phyloP scores from a whole-genome alignment of 176 grass and related monocot species.

The Coix lacrymajobi region DNA sequence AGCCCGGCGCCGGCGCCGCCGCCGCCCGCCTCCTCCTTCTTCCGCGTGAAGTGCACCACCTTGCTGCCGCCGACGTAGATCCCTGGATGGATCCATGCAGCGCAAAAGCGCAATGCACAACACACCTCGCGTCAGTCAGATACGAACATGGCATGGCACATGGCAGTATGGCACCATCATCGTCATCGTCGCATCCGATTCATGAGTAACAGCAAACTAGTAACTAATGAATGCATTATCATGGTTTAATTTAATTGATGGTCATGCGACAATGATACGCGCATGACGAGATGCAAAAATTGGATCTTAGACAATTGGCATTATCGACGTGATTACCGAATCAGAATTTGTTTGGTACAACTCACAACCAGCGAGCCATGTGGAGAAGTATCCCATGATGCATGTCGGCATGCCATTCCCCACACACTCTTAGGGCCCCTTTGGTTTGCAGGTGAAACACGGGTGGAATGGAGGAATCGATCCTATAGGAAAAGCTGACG shows the following conservation, averaged over 20 bases:
- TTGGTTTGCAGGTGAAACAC: no score
- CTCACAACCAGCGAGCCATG: no score
- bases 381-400: background rate
- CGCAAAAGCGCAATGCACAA: no score
- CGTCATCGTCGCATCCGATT: background rate
- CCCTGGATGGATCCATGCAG: constrained; percentile 13
- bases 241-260: background rate
- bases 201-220: background rate
- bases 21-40: constrained; percentile 44
- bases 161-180: background rate
- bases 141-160: background rate
- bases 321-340: background rate
- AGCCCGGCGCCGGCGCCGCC: constrained; percentile 13
- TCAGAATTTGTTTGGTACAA: no score
- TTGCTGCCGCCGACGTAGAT: constrained; percentile 77
- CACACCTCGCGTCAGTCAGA: background rate
- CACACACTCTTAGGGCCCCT: no score
- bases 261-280: background rate
- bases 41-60: constrained; percentile 74
- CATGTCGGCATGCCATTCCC: background rate
- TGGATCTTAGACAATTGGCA: background rate
- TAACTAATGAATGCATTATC: background rate
- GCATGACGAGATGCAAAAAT: background rate
- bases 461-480: no score
- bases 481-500: no score